Evolutionary conservation across 2,329 filamentous ascomycete species (phyloP).

Genomic region (Colletotrichum liriopes): DNA sequence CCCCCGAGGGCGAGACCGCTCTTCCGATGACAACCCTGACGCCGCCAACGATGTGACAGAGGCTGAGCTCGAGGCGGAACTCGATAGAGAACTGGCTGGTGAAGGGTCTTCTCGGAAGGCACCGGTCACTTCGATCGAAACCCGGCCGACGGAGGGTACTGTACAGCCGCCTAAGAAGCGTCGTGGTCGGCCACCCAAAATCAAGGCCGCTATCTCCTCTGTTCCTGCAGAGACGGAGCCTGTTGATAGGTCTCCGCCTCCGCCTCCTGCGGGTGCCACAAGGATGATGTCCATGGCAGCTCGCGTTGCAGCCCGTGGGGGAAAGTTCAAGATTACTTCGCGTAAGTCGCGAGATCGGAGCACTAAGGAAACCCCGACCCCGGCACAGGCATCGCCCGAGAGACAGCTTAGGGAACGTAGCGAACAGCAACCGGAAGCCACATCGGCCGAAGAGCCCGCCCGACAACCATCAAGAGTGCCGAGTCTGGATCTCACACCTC

Average conservation of each 20-base stretch:
- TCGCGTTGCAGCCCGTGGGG: conserved; percentile 69
- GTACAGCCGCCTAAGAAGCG: conserved; percentile 27
- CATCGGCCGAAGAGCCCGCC: not conserved
- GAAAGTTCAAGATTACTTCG: conserved; percentile 66
- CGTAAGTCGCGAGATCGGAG: conserved; percentile 46
- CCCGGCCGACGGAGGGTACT: conserved; percentile 36
- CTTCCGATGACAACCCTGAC: conserved; percentile 25
- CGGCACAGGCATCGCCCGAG: conserved; percentile 9
- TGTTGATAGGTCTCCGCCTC: conserved; percentile 31
- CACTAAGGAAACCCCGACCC: conserved; percentile 21
- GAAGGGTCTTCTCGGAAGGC: conserved; percentile 39
- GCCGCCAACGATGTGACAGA: conserved; percentile 46
- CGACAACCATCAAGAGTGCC: conserved; percentile 8
- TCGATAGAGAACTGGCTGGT: conserved; percentile 52
- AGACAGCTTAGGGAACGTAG: not conserved
- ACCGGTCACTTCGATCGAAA: conserved; percentile 10
- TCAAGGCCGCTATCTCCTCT: not conserved
- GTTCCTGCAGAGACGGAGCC: conserved; percentile 5
- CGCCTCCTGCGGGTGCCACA: conserved; percentile 25
- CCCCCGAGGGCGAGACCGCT: conserved; percentile 3
- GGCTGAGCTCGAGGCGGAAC: conserved; percentile 54
- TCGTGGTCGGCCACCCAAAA: conserved; percentile 40
- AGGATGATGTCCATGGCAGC: conserved; percentile 70
- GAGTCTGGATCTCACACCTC: conserved; percentile 30
- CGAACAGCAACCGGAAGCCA: conserved; percentile 3